Evolutionary conservation across 352 stramenopile genomes (phyloP).

Genomic region (Globisporangium cederbergense): DNA sequence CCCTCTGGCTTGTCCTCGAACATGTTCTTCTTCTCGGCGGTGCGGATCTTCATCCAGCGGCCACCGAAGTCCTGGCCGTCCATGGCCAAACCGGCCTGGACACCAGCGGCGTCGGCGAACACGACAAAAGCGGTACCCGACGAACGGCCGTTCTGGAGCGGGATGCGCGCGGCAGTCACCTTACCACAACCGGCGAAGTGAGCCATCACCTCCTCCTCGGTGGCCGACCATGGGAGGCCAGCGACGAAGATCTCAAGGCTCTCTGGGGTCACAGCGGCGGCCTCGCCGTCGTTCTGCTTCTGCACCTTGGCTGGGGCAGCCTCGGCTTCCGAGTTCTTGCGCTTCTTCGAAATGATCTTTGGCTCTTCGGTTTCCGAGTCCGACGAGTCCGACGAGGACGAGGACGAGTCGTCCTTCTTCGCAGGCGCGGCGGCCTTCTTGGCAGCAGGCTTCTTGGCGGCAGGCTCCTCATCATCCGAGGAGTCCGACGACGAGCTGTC

Average conservation of each 20-base stretch:
- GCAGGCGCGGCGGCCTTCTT: slow-evolving; percentile 24
- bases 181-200: slow-evolving; percentile 94
- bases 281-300: slow-evolving; percentile 71
- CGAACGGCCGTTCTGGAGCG: slow-evolving; percentile 86
- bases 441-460: slow-evolving; percentile 27
- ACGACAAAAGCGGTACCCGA: slow-evolving; percentile 95
- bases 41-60: slow-evolving; percentile 95
- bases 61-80: slow-evolving; percentile 93
- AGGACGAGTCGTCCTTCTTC: slow-evolving; percentile 46
- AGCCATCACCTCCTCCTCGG: slow-evolving; percentile 91
- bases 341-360: slow-evolving; percentile 74
- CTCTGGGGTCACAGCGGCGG: slow-evolving; percentile 42
- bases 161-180: slow-evolving; percentile 81
- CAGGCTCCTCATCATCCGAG: slow-evolving; percentile 55
- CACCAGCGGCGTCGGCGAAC: slow-evolving; percentile 77
- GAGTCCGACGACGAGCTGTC: slow-evolving; percentile 40
- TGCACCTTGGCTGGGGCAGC: slow-evolving; percentile 60
- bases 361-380: slow-evolving; percentile 61
- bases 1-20: slow-evolving; percentile 92
- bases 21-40: slow-evolving; percentile 82
- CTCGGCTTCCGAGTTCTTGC: slow-evolving; percentile 76
- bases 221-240: slow-evolving; percentile 94
- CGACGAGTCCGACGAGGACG: slow-evolving; percentile 19
- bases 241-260: slow-evolving; percentile 87
- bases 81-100: slow-evolving; percentile 83